A percentile compares a stretch with the other conserved stretches of the same genome.
phyloP scores from a whole-genome alignment of 345 rosid species.

The Barbarea vulgaris region DNA sequence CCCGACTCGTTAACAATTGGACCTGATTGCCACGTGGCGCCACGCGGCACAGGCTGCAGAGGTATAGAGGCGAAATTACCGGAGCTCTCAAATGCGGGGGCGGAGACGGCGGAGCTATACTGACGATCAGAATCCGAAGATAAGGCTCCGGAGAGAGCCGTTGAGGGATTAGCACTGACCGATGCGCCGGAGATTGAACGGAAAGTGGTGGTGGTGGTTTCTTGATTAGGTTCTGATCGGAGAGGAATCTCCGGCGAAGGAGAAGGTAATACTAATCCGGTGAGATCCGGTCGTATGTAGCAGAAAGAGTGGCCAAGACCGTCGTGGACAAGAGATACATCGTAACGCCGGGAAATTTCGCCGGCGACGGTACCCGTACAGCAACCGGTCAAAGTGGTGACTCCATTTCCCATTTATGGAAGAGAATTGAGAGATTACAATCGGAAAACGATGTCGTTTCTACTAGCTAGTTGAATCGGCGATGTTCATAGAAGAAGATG shows the following conservation, averaged over 20 bases:
- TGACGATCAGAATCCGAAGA: slow-evolving; percentile 21
- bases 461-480: background rate
- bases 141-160: slow-evolving; percentile 48
- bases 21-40: slow-evolving; percentile 47
- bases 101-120: slow-evolving; percentile 48
- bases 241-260: slow-evolving; percentile 53
- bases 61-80: slow-evolving; percentile 77
- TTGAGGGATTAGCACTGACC: slow-evolving; percentile 84
- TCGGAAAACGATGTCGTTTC: background rate
- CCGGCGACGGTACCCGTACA: slow-evolving; percentile 58
- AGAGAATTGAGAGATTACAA: background rate
- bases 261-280: slow-evolving; percentile 34
- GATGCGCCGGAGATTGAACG: slow-evolving; percentile 93
- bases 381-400: slow-evolving; percentile 56
- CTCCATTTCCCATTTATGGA: slow-evolving; percentile 68
- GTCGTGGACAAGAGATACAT: slow-evolving; percentile 52
- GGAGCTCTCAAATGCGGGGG: slow-evolving; percentile 92
- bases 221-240: slow-evolving; percentile 41
- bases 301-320: slow-evolving; percentile 87
- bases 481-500: slow-evolving; percentile 21
- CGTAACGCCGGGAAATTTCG: slow-evolving; percentile 63
- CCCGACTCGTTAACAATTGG: slow-evolving; percentile 56
- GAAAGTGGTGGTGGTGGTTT: slow-evolving; percentile 54
- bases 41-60: slow-evolving; percentile 80
- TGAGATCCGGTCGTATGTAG: slow-evolving; percentile 64